Conservation (phyloP, 2,329 filamentous ascomycete species). For the Fusarium sp. region DNA sequence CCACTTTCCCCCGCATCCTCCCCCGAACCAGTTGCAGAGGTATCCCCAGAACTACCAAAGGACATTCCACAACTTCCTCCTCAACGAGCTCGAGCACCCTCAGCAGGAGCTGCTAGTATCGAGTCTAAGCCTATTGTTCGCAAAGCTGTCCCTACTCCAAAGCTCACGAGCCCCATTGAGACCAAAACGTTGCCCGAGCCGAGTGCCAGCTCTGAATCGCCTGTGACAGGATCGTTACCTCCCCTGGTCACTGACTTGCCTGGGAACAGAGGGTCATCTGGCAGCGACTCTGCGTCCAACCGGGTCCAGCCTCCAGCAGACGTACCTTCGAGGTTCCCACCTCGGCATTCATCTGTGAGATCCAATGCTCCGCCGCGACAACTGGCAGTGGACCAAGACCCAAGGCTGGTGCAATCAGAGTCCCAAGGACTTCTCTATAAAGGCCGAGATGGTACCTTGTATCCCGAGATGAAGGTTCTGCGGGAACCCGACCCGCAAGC, state of each 20-base stretch:
- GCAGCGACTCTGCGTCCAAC: constrained; percentile 40
- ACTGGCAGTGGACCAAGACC: constrained; percentile 47
- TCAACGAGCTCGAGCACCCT: constrained; percentile 29
- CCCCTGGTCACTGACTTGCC: constrained; percentile 27
- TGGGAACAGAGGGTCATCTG: constrained; percentile 35
- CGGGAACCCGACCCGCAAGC: constrained; percentile 56
- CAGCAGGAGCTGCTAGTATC: constrained; percentile 27
- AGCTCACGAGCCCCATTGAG: constrained; percentile 41
- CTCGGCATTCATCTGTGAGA: constrained; percentile 53
- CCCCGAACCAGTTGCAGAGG: constrained; percentile 53
- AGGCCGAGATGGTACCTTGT: constrained; percentile 58
- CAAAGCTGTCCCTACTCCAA: constrained; percentile 47
- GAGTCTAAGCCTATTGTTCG: constrained; percentile 43
- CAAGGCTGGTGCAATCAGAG: constrained; percentile 54
- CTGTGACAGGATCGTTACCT: constrained; percentile 44
- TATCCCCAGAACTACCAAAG: constrained; percentile 57
- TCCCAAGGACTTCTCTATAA: constrained; percentile 55
- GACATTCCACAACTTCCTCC: constrained; percentile 32
- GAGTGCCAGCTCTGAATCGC: constrained; percentile 29
- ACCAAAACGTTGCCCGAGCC: constrained; percentile 46
- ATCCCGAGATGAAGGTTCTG: constrained; percentile 58
- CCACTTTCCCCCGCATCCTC: constrained; percentile 64
- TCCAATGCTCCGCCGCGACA: constrained; percentile 44
- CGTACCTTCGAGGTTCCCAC: constrained; percentile 47
- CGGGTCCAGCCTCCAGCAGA: constrained; percentile 40